Percentiles rank a stretch among this genome's conserved stretches.
Conservation (phyloP, 176 grass and related monocot genomes). For the Avena insularis region DNA sequence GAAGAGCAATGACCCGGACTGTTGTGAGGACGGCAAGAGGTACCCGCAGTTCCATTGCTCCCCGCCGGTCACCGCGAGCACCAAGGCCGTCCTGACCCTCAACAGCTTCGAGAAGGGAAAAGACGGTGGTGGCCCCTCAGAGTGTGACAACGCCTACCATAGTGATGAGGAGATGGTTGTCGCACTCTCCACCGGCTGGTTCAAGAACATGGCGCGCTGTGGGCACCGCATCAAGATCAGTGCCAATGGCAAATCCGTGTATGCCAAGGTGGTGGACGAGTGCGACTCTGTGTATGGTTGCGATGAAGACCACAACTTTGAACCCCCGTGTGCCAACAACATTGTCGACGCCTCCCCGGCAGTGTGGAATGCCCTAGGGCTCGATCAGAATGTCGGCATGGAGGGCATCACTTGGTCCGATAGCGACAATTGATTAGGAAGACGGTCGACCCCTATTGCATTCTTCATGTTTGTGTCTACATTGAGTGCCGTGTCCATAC, state of each 20-base stretch:
- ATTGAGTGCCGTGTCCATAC: too few relatives aligned
- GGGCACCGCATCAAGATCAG: background rate
- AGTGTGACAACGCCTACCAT: background rate
- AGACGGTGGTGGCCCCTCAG: background rate
- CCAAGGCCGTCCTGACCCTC: background rate
- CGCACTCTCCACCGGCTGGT: background rate
- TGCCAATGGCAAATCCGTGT: background rate
- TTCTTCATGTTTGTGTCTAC: too few relatives aligned
- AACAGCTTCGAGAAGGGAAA: background rate
- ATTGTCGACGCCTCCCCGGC: background rate
- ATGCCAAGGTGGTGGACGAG: conserved; percentile 7
- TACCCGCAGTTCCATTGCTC: background rate
- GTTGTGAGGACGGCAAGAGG: background rate
- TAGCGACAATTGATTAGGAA: background rate
- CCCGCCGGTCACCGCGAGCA: background rate
- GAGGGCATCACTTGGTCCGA: background rate
- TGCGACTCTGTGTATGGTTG: background rate
- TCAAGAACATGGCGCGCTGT: background rate
- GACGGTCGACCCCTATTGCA: background rate
- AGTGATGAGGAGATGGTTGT: background rate
- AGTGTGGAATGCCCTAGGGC: background rate
- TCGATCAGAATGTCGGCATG: background rate
- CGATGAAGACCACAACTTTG: background rate
- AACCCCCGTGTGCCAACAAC: background rate
- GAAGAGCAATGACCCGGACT: background rate